phyloP scores from a whole-genome alignment of 2,329 filamentous ascomycete species.

The Aspergillus oerlinghausenensis region DNA sequence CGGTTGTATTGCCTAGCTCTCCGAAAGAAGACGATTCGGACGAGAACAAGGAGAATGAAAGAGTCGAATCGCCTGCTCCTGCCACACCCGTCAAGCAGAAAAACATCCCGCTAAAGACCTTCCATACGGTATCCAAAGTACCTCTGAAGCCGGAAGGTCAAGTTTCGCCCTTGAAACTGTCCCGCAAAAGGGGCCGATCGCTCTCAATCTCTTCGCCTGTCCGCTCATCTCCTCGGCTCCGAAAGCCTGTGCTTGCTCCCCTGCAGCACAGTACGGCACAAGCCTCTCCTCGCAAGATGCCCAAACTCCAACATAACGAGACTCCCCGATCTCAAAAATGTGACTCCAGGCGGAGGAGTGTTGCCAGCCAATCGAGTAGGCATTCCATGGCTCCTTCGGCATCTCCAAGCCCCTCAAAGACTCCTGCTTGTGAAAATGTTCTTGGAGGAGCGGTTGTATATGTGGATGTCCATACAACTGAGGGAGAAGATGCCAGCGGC shows the following conservation, averaged over 20 bases:
- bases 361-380: neutral
- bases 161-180: slow-evolving; percentile 43
- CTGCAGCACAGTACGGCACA: slow-evolving; percentile 17
- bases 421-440: slow-evolving; percentile 34
- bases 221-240: slow-evolving; percentile 27
- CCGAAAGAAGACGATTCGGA: slow-evolving; percentile 37
- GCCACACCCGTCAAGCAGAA: slow-evolving; percentile 53
- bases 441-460: slow-evolving; percentile 71
- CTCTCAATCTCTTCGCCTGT: slow-evolving; percentile 44
- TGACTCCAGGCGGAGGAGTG: slow-evolving; percentile 11
- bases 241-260: slow-evolving; percentile 19
- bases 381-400: slow-evolving; percentile 12
- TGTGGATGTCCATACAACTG: slow-evolving; percentile 77
- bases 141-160: slow-evolving; percentile 64
- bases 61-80: slow-evolving; percentile 31
- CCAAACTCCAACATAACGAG: slow-evolving; percentile 15
- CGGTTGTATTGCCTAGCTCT: neutral
- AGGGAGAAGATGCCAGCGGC: slow-evolving; percentile 74
- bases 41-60: slow-evolving; percentile 28
- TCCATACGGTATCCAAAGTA: slow-evolving; percentile 72
- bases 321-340: slow-evolving; percentile 17
- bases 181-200: slow-evolving; percentile 49
- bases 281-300: slow-evolving; percentile 25
- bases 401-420: slow-evolving; percentile 24
- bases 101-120: slow-evolving; percentile 48